Base-by-base conservation (phyloP, 768 basidiomycete species). In the Mycena crocata region DNA sequence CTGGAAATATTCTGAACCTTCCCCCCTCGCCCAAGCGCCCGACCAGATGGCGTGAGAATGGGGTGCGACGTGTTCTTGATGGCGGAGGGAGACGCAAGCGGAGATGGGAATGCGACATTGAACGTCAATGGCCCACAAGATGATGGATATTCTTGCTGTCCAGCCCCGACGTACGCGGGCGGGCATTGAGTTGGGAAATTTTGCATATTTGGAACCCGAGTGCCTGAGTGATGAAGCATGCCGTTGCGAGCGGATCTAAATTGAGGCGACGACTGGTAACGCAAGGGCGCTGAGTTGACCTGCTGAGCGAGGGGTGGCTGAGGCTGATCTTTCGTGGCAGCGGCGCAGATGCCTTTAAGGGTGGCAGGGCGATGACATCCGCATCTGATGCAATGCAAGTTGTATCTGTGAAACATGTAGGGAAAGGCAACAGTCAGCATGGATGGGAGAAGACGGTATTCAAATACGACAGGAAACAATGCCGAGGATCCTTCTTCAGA, bases 11-110 rank as follows among this genome's bases (percentile, higher is more conserved):
- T 94, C 72, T 90, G 91, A 9, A 95, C 92, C 68, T 87, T 87
- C 12, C 93, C 94, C 60, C 93, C 93, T 24, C 86, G 76, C 55
- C 90, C 88, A 66, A 95, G 90, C 13, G 90, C 87, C 24, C 90
- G 87, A 2, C 94, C 94, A 14, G 93, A 93, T 5, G 94, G 94
- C 1, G 94, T 95, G 68, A 95, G 87, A 54, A 94, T 56, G 28
- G 64, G 66, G 32, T 67, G 66, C 37, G 55, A 56, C 45, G 50
- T 56, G 17, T 6, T 26, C 48, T 65, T 69, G 63, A 52, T 69
- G 48, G 58, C 51, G 21, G 58, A 55, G 21, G 64, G 64, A 13
- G 60, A 62, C 13, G 40, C 54, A 17, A 60, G 62, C 35, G 62
- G 58, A 3, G 62, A 68, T n/a, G 69, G 44, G 37, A 58, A 46